Conservation (phyloP, 176 grass and related monocot species). For the Chloris gayana region DNA sequence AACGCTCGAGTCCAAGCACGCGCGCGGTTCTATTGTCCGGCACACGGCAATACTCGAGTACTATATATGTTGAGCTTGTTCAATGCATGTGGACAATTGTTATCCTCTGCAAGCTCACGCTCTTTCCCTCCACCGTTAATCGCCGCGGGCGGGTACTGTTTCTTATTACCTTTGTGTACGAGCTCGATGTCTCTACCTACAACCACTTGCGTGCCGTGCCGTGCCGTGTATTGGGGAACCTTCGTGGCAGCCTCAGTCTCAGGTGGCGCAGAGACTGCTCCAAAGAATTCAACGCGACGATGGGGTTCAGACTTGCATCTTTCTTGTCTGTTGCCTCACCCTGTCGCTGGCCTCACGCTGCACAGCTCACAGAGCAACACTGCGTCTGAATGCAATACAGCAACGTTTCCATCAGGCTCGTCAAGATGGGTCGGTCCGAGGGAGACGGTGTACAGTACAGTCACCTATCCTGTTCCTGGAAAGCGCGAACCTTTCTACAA, state of each 20-base stretch:
- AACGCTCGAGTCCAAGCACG: constrained; percentile 20
- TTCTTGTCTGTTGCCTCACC: background rate
- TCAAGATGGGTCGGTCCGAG: background rate
- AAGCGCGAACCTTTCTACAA: background rate
- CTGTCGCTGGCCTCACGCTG: background rate
- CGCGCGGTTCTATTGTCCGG: constrained; percentile 21
- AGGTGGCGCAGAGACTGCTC: background rate
- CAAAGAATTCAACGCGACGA: background rate
- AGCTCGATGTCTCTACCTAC: background rate
- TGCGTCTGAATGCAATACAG: constrained; percentile 6
- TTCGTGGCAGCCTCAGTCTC: background rate
- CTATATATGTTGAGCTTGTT: constrained; percentile 6
- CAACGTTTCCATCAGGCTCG: background rate
- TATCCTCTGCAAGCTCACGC: background rate
- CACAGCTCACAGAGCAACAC: constrained; percentile 15
- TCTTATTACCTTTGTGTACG: background rate
- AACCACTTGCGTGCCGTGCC: too few species aligned
- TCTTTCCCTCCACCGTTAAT: constrained; percentile 15
- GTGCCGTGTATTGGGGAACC: background rate
- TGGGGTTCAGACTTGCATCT: background rate
- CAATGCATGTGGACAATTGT: constrained; percentile 32
- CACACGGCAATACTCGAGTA: background rate
- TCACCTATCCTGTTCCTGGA: background rate
- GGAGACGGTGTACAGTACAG: background rate
- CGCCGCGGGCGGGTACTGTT: background rate